phyloP scores from a whole-genome alignment of 2,329 filamentous ascomycete genomes.

The Fusarium penzigii region DNA sequence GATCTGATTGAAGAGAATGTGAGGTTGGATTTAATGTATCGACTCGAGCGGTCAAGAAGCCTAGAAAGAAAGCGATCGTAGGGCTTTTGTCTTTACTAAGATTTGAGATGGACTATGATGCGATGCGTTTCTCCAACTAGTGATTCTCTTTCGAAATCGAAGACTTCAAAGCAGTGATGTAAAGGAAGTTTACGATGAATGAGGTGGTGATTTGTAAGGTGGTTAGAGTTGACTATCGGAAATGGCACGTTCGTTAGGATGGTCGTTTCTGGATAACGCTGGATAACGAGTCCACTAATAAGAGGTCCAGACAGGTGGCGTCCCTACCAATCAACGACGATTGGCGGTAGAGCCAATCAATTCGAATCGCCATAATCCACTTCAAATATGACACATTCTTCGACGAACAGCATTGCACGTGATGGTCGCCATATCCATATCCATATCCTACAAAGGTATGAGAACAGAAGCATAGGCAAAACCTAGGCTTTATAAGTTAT shows the following conservation, averaged over 20 bases:
- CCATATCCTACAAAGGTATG: no score
- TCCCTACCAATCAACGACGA: neutral
- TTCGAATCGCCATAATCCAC: neutral
- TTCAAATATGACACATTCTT: neutral
- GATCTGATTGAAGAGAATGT: constrained; percentile 10
- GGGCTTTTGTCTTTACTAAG: neutral
- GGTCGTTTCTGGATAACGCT: neutral
- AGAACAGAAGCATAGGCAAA: no score
- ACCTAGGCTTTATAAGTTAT: no score
- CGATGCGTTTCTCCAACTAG: neutral
- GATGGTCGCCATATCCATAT: no score
- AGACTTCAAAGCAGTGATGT: neutral
- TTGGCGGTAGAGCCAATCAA: neutral
- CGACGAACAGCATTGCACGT: neutral
- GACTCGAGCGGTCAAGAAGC: neutral
- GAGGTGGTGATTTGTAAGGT: neutral
- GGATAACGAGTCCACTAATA: neutral
- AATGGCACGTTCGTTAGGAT: neutral
- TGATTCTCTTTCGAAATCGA: neutral
- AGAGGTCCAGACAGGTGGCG: neutral
- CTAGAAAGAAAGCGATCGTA: neutral
- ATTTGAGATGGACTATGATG: neutral
- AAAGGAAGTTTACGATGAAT: neutral
- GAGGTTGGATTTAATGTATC: constrained; percentile 1
- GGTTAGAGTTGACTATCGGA: neutral